Conservation (phyloP, 257 asterid species). For the Cinchona pubescens region DNA sequence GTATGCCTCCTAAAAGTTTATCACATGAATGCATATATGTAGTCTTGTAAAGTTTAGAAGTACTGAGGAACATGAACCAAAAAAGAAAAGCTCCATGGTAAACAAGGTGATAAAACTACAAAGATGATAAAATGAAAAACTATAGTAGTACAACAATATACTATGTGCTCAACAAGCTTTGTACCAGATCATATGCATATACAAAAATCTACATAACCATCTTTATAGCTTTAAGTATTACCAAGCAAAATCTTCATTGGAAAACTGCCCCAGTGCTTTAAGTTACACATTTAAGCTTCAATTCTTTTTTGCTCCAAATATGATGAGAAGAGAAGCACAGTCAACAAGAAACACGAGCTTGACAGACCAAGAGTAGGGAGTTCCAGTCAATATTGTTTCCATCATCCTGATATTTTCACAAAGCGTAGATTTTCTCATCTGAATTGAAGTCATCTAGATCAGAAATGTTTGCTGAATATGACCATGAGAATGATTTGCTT, state of each 20-base stretch:
- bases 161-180: background rate
- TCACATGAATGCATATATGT: too few species aligned
- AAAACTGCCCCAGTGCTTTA: background rate
- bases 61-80: too few species aligned
- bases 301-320: background rate
- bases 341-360: background rate
- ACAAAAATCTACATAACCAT: constrained; percentile 9
- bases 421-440: constrained; percentile 83
- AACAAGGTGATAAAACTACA: background rate
- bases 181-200: background rate
- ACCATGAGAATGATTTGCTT: constrained; percentile 92
- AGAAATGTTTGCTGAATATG: constrained; percentile 69
- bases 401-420: constrained; percentile 30
- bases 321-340: background rate
- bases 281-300: background rate
- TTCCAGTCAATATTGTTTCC: background rate
- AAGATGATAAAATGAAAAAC: background rate
- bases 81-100: background rate
- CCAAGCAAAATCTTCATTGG: background rate
- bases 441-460: constrained; percentile 81
- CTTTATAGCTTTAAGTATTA: background rate
- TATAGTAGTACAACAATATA: background rate
- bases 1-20: too few species aligned
- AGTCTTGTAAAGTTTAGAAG: too few species aligned
- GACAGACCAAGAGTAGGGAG: background rate